Evolutionary conservation across 495 filamentous ascomycete genomes (phyloP).

Genomic region (Aspergillus heteromorphus): DNA sequence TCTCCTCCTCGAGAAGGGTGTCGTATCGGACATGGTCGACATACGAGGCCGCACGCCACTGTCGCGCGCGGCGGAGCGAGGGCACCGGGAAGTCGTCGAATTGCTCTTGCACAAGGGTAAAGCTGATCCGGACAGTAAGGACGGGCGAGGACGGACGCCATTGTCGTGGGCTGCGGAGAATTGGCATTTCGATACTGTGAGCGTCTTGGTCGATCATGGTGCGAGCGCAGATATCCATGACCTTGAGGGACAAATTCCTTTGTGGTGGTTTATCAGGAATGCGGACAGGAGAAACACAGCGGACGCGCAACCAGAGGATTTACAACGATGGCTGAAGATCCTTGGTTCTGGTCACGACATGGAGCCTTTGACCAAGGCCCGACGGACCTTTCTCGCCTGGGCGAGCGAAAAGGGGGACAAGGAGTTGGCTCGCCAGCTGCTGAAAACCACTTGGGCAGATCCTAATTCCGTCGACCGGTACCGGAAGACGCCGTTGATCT

Average conservation of each 20-base stretch:
- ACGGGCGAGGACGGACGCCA: slow-evolving; percentile 10
- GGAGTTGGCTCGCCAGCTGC: slow-evolving; percentile 2
- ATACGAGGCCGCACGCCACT: slow-evolving; percentile 14
- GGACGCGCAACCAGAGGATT: neutral
- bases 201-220: slow-evolving; percentile 7
- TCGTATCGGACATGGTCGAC: slow-evolving; percentile 6
- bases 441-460: slow-evolving; percentile 11
- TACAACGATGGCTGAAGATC: slow-evolving; percentile 5
- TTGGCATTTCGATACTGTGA: slow-evolving; percentile 11
- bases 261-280: slow-evolving; percentile 12
- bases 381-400: slow-evolving; percentile 15
- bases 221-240: slow-evolving; percentile 11
- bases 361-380: slow-evolving; percentile 11
- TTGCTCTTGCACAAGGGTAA: slow-evolving; percentile 9
- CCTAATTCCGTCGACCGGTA: slow-evolving; percentile 14
- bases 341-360: slow-evolving; percentile 2
- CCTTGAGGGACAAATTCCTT: slow-evolving; percentile 10
- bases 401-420: slow-evolving; percentile 10
- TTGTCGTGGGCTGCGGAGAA: slow-evolving; percentile 14
- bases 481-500: slow-evolving; percentile 18
- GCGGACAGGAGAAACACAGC: neutral
- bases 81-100: slow-evolving; percentile 6
- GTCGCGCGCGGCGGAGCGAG: slow-evolving; percentile 11
- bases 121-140: slow-evolving; percentile 11
- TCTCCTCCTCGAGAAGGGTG: slow-evolving; percentile 10